Percentiles rank a stretch among this genome's conserved stretches.
These are phyloP conservation scores for Xylaria sp. DNA, from an alignment of 2,329 filamentous ascomycete species.

Conservation along the genomic window DNA sequence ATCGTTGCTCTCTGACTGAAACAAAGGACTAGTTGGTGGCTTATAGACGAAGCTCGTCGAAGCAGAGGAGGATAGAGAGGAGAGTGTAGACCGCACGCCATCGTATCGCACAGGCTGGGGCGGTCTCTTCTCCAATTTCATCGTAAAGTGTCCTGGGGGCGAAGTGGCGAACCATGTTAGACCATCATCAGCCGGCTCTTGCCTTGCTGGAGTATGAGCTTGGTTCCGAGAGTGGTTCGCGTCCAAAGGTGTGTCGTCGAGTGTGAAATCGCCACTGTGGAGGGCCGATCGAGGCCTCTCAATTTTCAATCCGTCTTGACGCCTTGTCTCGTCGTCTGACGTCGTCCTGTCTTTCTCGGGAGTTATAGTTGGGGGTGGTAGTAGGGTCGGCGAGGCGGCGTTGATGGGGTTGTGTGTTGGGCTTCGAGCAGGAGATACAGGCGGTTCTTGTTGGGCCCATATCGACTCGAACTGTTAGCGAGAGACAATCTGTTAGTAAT, in stretches of 20 bases:
- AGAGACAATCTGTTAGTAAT: conserved; percentile 33
- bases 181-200: conserved; percentile 23
- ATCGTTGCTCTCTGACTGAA: conserved; percentile 87
- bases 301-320: conserved; percentile 72
- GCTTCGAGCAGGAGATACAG: conserved; percentile 53
- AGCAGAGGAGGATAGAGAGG: conserved; percentile 76
- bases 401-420: conserved; percentile 46
- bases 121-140: conserved; percentile 55
- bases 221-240: conserved; percentile 41
- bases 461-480: conserved; percentile 51
- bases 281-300: conserved; percentile 83
- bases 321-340: conserved; percentile 54
- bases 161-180: conserved; percentile 66
- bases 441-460: conserved; percentile 49
- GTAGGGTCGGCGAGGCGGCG: conserved; percentile 54
- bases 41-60: conserved; percentile 86
- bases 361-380: conserved; percentile 61
- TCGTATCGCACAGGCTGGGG: conserved; percentile 50
- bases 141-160: conserved; percentile 64
- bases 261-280: conserved; percentile 75
- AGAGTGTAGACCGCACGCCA: conserved; percentile 60
- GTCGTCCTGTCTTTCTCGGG: conserved; percentile 57
- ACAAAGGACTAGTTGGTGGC: conserved; percentile 90
- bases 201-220: conserved; percentile 39
- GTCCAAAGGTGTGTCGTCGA: conserved; percentile 50